Conservation (phyloP, 2,329 filamentous ascomycete genomes). For the Aspergillus sp. region DNA sequence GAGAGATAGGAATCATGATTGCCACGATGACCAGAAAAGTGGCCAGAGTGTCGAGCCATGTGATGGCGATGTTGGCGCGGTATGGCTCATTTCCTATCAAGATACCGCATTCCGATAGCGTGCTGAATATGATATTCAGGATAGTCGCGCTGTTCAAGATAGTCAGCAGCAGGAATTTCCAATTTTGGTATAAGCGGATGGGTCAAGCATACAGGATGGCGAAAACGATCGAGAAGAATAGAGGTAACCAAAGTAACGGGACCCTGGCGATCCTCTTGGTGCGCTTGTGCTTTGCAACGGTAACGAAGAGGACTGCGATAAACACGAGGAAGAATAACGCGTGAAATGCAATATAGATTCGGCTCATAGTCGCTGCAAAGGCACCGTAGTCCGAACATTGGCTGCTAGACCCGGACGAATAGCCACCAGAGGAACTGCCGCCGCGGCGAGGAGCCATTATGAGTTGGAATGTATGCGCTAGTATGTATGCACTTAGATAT, state of each 20-base stretch:
- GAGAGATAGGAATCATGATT: constrained; percentile 16
- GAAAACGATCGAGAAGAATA: constrained; percentile 11
- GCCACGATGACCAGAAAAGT: constrained; percentile 5
- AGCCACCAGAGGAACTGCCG: neutral
- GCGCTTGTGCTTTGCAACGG: neutral
- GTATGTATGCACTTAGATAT: neutral
- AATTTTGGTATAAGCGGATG: neutral
- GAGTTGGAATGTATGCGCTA: neutral
- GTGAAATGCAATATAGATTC: constrained; percentile 12
- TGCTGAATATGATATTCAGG: constrained; percentile 5
- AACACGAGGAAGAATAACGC: constrained; percentile 16
- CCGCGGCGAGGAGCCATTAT: constrained; percentile 5
- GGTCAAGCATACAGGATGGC: constrained; percentile 7
- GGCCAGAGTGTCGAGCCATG: constrained; percentile 7
- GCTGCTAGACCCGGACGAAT: neutral
- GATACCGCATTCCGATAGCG: constrained; percentile 9
- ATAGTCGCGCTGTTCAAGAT: neutral
- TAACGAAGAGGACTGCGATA: constrained; percentile 1
- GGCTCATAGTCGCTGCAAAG: neutral
- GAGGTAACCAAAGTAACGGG: constrained; percentile 7
- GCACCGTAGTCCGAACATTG: constrained; percentile 2
- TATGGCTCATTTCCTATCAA: neutral
- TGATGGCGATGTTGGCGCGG: neutral
- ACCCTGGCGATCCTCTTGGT: constrained; percentile 2
- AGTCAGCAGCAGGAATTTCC: neutral